Evolutionary conservation across 176 grass and related monocot species (phyloP).

Genomic region (Zoysia japonica): DNA sequence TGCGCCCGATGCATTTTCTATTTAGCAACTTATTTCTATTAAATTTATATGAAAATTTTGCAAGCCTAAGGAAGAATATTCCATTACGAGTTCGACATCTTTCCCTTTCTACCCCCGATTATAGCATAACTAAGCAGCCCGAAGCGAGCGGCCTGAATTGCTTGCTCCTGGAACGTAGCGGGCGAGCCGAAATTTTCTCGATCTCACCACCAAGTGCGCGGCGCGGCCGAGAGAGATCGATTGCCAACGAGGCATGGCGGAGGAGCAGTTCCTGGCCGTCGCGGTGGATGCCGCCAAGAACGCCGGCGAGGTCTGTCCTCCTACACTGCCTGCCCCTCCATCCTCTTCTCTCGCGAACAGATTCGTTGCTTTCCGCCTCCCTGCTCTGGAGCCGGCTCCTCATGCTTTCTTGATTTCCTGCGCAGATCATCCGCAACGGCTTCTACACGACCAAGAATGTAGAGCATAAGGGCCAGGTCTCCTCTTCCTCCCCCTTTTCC

Average conservation of each 20-base stretch:
- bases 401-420: slow-evolving; percentile 28
- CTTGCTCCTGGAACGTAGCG: not conserved
- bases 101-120: not conserved
- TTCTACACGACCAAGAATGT: slow-evolving; percentile 90
- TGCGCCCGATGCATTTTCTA: no score
- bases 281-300: slow-evolving; percentile 76
- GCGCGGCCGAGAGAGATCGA: slow-evolving; percentile 18
- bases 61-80: not conserved
- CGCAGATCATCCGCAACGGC: slow-evolving; percentile 76
- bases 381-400: not conserved
- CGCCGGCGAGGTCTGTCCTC: slow-evolving; percentile 65
- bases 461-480: slow-evolving; percentile 95
- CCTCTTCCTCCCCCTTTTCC: not conserved
- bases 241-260: slow-evolving; percentile 37
- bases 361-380: not conserved
- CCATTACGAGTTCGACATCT: not conserved
- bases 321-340: not conserved
- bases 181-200: not conserved
- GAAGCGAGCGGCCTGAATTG: slow-evolving; percentile 34
- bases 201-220: not conserved
- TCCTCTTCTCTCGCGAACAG: not conserved
- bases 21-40: no score
- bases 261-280: slow-evolving; percentile 65
- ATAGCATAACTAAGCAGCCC: not conserved
- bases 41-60: no score